A percentile compares a stretch with the other conserved stretches of the same genome.
phyloP scores from a whole-genome alignment of 768 basidiomycete genomes.

The Leccinellum rugosiceps region DNA sequence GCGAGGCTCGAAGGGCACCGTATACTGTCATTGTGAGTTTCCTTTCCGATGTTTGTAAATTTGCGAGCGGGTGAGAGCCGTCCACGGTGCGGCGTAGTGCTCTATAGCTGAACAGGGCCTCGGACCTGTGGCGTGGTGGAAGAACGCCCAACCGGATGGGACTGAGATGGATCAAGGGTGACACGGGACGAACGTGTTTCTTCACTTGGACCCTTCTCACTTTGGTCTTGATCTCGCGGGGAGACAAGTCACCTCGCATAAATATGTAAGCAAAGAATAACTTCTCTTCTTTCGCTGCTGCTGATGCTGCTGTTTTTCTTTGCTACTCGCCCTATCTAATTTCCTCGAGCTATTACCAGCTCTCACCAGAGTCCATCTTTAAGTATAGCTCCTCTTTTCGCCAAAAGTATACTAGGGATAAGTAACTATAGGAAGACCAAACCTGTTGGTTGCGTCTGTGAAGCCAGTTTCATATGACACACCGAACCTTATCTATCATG shows the following conservation, averaged over 20 bases:
- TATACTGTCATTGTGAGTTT: slow-evolving; percentile 66
- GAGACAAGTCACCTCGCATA: background rate
- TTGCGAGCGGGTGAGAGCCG: background rate
- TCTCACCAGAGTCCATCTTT: background rate
- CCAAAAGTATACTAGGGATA: background rate
- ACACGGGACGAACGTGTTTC: background rate
- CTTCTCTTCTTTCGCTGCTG: background rate
- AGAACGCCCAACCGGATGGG: slow-evolving; percentile 41
- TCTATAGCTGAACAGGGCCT: slow-evolving; percentile 83
- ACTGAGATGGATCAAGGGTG: slow-evolving; percentile 41
- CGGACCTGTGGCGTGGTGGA: slow-evolving; percentile 78
- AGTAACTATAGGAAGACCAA: background rate
- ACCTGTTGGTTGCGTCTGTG: background rate
- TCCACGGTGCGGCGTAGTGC: slow-evolving; percentile 44
- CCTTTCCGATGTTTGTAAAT: background rate
- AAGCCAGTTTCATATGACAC: background rate
- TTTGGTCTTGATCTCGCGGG: background rate
- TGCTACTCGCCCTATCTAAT: background rate
- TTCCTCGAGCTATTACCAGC: background rate
- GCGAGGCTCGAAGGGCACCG: slow-evolving; percentile 51
- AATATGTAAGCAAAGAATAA: slow-evolving; percentile 2
- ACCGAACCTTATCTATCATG: no score
- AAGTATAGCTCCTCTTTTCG: background rate
- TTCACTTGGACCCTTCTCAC: background rate
- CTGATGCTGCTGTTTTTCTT: background rate